Percentiles rank a stretch among this genome's conserved stretches.
Conservation (phyloP, 805 yeast species). For the Kluyveromyces lactis region DNA sequence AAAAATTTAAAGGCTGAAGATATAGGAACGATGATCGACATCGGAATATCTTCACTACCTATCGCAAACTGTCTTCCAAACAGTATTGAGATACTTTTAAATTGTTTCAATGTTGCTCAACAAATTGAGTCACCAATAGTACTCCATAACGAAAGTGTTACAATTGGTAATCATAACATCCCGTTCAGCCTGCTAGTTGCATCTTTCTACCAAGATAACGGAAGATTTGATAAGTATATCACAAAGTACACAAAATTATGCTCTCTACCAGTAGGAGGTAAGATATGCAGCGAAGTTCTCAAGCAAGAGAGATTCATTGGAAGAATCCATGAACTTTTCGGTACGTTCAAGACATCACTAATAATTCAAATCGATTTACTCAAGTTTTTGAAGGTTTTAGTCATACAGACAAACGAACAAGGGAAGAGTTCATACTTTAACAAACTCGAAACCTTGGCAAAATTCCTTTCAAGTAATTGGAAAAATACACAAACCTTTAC, state of each 20-base stretch:
- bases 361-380: constrained; percentile 29
- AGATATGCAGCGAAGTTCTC: constrained; percentile 13
- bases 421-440: constrained; percentile 1
- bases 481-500: constrained; percentile 5
- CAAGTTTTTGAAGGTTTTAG: constrained; percentile 23
- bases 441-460: constrained; percentile 10
- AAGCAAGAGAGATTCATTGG: constrained; percentile 12
- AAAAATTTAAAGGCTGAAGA: constrained; percentile 4
- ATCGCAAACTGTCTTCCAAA: constrained; percentile 12
- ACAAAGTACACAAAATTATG: constrained; percentile 20
- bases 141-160: constrained; percentile 9
- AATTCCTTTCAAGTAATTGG: constrained; percentile 22
- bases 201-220: constrained; percentile 11
- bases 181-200: constrained; percentile 3
- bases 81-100: constrained; percentile 17
- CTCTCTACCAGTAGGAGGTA: constrained; percentile 16
- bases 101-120: constrained; percentile 17
- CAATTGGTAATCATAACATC: constrained; percentile 3
- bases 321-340: constrained; percentile 18
- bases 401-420: constrained; percentile 8
- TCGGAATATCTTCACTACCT: constrained; percentile 5
- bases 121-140: constrained; percentile 10
- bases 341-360: constrained; percentile 23
- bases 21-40: constrained; percentile 5
- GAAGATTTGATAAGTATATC: constrained; percentile 22